A percentile compares a stretch with the other conserved stretches of the same genome.
Evolutionary conservation across 441 rosid species (phyloP).

Genomic region (Breynia disticha): DNA sequence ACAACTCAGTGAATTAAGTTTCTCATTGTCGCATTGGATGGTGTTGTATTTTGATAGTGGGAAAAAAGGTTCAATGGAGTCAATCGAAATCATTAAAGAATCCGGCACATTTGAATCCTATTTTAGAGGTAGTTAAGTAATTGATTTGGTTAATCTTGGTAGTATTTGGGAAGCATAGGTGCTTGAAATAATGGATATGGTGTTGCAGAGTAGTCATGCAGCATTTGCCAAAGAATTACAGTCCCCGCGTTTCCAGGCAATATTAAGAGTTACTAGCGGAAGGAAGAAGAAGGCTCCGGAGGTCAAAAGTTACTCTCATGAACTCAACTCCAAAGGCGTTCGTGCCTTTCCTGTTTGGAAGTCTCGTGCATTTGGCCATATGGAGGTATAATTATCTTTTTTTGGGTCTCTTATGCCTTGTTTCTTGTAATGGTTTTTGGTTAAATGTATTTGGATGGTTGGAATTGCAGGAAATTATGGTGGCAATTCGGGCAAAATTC

Average conservation of each 20-base stretch:
- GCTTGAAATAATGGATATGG: background rate
- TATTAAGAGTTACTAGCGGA: constrained; percentile 77
- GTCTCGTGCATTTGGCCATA: constrained; percentile 79
- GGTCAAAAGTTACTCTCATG: constrained; percentile 93
- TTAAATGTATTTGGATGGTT: background rate
- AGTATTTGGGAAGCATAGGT: no score
- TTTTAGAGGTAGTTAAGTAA: constrained; percentile 48
- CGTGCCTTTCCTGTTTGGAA: constrained; percentile 86
- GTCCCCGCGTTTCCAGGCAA: constrained; percentile 86
- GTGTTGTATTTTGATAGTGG: constrained; percentile 9
- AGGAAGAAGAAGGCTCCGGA: constrained; percentile 80
- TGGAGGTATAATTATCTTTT: constrained; percentile 59
- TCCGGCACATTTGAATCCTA: constrained; percentile 39
- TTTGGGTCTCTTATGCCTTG: constrained; percentile 1
- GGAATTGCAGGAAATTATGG: constrained; percentile 58
- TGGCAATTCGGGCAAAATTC: constrained; percentile 74
- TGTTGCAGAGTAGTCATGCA: constrained; percentile 46
- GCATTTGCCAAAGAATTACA: constrained; percentile 75
- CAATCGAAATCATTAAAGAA: constrained; percentile 60
- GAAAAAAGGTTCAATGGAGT: constrained; percentile 47
- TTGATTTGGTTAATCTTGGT: background rate
- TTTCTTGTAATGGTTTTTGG: background rate
- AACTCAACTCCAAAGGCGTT: constrained; percentile 97
- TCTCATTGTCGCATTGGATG: no score
- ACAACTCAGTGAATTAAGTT: no score